Percentiles rank a stretch among this genome's conserved stretches.
Conservation (phyloP, 129 eudicot species). For the Flaveria ramosissima region DNA sequence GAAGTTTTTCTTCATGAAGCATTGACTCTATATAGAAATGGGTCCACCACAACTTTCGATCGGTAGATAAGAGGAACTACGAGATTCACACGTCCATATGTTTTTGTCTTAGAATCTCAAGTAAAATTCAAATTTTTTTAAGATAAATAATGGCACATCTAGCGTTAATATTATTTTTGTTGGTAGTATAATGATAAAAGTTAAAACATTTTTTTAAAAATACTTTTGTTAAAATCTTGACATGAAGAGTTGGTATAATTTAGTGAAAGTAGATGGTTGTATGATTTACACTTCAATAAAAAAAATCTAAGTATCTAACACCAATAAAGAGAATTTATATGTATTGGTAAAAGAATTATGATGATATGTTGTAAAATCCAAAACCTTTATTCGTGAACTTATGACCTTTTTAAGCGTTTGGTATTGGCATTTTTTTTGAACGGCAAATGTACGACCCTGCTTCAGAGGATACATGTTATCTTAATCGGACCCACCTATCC, state of each 20-base stretch:
- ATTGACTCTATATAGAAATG: not conserved
- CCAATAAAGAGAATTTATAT: not conserved
- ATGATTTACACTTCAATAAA: too few species aligned
- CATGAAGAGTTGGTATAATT: too few species aligned
- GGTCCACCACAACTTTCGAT: not conserved
- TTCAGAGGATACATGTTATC: too few species aligned
- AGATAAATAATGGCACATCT: not conserved
- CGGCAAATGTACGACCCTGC: too few species aligned
- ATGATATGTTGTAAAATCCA: not conserved
- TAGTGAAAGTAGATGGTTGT: too few species aligned
- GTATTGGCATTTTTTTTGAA: not conserved
- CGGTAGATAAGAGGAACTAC: not conserved
- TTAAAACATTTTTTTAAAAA: too few species aligned
- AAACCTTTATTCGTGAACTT: not conserved
- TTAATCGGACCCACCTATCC: too few species aligned
- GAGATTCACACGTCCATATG: conserved; percentile 19
- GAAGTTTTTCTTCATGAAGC: conserved; percentile 1
- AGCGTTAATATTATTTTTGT: not conserved
- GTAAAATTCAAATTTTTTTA: not conserved
- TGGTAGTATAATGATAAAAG: too few species aligned
- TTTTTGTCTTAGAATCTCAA: conserved; percentile 6
- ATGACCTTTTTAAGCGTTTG: not conserved
- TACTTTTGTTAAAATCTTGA: too few species aligned
- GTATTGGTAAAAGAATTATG: not conserved
- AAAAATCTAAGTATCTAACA: too few species aligned